Conservation (phyloP, 257 asterid species). For the Fraxinus quadrangulata region DNA sequence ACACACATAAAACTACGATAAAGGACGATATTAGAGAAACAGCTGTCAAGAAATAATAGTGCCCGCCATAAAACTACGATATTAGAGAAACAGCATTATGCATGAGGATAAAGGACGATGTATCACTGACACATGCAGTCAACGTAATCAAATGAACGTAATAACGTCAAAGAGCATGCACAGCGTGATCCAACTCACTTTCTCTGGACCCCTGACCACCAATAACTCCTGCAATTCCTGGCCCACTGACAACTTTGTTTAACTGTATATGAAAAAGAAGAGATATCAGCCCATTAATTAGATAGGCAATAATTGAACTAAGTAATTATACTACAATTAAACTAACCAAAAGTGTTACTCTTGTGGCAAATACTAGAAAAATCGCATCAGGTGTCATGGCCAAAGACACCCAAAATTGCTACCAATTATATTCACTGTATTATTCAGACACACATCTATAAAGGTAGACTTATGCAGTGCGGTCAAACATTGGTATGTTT, state of each 20-base stretch:
- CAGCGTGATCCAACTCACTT: conserved; percentile 55
- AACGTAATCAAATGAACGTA: neutral
- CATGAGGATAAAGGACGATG: neutral
- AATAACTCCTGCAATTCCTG: conserved; percentile 49
- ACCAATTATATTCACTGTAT: neutral
- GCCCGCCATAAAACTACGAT: neutral
- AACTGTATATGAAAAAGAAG: conserved; percentile 48
- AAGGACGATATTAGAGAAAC: neutral
- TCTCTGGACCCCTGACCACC: conserved; percentile 74
- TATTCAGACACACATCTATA: neutral
- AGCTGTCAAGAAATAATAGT: neutral
- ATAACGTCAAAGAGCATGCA: conserved; percentile 9
- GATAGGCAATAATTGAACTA: neutral
- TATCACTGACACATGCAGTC: neutral
- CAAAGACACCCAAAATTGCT: conserved; percentile 5
- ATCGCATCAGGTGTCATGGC: neutral
- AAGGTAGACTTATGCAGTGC: conserved; percentile 4
- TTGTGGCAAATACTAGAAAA: conserved; percentile 8
- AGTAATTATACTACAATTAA: conserved; percentile 2
- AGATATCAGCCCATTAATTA: conserved; percentile 8
- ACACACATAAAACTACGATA: neutral
- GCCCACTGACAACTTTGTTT: conserved; percentile 62
- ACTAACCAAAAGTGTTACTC: neutral
- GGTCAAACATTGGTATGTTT: neutral
- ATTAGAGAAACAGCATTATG: neutral